phyloP scores from a whole-genome alignment of 768 basidiomycete genomes.

The Termitomyces bulborhizus region DNA sequence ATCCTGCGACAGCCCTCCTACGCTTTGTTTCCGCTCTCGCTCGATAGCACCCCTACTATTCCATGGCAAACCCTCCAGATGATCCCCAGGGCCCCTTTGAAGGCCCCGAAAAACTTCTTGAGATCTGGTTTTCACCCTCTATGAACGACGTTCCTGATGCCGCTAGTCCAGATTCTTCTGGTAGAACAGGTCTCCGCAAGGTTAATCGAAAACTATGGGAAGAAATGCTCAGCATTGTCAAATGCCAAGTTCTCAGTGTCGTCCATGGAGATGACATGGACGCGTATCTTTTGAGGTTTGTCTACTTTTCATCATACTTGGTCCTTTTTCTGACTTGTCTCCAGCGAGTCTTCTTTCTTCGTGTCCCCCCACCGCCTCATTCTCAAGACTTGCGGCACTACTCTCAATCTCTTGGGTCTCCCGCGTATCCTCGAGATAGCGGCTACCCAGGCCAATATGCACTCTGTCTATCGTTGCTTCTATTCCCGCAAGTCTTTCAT shows the following conservation, averaged over 20 bases:
- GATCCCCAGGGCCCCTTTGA: conserved; percentile 63
- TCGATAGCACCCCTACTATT: conserved; percentile 40
- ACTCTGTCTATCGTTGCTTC: conserved; percentile 83
- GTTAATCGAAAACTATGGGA: conserved; percentile 83
- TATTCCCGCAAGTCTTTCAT: conserved; percentile 99
- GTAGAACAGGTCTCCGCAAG: conserved; percentile 66
- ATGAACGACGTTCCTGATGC: conserved; percentile 50
- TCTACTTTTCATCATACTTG: conserved; percentile 4
- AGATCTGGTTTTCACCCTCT: conserved; percentile 94
- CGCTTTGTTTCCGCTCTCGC: conserved; percentile 32
- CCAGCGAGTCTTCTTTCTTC: conserved; percentile 97
- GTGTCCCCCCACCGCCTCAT: conserved; percentile 93
- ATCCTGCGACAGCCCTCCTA: conserved; percentile 26
- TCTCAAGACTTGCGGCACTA: conserved; percentile 98
- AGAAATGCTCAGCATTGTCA: conserved; percentile 94
- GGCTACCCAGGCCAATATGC: conserved; percentile 54
- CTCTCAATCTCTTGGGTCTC: conserved; percentile 92
- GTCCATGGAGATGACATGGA: conserved; percentile 87
- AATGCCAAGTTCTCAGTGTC: conserved; percentile 92
- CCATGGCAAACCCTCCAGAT: conserved; percentile 27
- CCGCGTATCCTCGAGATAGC: conserved; percentile 95
- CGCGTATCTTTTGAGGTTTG: conserved; percentile 93
- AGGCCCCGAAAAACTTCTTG: conserved; percentile 92
- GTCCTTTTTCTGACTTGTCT: conserved; percentile 10
- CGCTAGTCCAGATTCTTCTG: conserved; percentile 24